Conservation (phyloP, 129 eudicot species). For the Flaveria linearis region DNA sequence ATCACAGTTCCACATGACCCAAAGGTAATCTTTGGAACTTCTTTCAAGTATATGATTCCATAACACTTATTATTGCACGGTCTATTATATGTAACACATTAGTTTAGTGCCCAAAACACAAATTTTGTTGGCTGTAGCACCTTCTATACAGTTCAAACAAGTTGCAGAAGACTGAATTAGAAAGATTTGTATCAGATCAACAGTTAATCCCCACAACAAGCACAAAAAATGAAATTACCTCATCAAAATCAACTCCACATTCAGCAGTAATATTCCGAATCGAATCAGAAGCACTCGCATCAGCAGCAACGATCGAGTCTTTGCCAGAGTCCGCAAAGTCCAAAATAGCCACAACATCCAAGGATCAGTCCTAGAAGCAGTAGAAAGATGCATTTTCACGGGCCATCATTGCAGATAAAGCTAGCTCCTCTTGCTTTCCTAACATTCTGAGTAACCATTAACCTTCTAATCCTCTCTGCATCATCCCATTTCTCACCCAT, state of each 20-base stretch:
- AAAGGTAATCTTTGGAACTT: neutral
- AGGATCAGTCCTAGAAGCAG: constrained; percentile 27
- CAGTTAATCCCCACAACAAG: neutral
- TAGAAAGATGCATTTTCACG: neutral
- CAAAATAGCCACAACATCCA: constrained; percentile 64
- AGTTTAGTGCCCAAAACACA: neutral
- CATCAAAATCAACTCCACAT: constrained; percentile 90
- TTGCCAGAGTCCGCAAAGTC: constrained; percentile 89
- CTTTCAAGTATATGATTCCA: neutral
- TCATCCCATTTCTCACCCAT: constrained; percentile 61
- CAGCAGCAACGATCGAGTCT: constrained; percentile 85
- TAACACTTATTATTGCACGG: neutral
- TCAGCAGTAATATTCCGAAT: constrained; percentile 83
- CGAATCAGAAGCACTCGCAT: constrained; percentile 77
- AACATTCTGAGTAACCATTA: constrained; percentile 49
- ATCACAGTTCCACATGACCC: too few species aligned
- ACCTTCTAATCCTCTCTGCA: constrained; percentile 52
- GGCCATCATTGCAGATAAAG: constrained; percentile 32
- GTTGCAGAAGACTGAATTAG: neutral
- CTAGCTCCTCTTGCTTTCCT: constrained; percentile 63
- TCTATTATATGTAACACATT: neutral
- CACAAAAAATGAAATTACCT: constrained; percentile 35
- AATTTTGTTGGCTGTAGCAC: too few species aligned
- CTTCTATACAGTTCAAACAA: neutral
- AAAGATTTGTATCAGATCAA: constrained; percentile 6